Percentiles rank a stretch among this genome's conserved stretches.
Evolutionary conservation across 257 asterid genomes (phyloP).

Genomic region (Vinca minor): DNA sequence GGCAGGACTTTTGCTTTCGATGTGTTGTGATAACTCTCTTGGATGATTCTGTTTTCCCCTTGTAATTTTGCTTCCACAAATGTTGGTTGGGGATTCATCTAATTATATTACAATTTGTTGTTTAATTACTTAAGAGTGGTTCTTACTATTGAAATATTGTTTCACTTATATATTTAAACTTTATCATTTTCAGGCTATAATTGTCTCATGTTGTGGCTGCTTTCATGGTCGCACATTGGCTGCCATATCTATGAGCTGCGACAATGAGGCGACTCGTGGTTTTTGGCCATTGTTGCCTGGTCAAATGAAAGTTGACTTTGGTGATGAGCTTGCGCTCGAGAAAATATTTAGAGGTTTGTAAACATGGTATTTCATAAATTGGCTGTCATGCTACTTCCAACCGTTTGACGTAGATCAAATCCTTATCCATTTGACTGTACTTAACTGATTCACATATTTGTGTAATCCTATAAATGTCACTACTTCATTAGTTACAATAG

Average conservation of each 20-base stretch:
- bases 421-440: background rate
- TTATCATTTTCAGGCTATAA: constrained; percentile 56
- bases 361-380: background rate
- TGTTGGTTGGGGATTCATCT: too few species aligned
- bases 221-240: constrained; percentile 94
- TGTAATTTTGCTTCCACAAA: constrained; percentile 1
- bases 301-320: constrained; percentile 80
- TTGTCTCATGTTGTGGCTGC: constrained; percentile 97
- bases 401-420: background rate
- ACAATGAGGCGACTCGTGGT: constrained; percentile 86
- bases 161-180: background rate
- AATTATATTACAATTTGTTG: constrained; percentile 1
- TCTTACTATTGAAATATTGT: too few species aligned
- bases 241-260: constrained; percentile 96
- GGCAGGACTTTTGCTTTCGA: background rate
- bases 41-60: background rate
- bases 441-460: background rate
- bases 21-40: too few species aligned
- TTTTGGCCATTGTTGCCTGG: constrained; percentile 91
- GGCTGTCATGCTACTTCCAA: background rate
- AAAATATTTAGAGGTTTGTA: constrained; percentile 61
- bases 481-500: background rate
- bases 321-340: constrained; percentile 64
- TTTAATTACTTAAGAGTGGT: too few species aligned
- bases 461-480: too few species aligned